Conservation (phyloP, 2,329 filamentous ascomycete genomes). For the Iodosphaeria phyllophila region DNA sequence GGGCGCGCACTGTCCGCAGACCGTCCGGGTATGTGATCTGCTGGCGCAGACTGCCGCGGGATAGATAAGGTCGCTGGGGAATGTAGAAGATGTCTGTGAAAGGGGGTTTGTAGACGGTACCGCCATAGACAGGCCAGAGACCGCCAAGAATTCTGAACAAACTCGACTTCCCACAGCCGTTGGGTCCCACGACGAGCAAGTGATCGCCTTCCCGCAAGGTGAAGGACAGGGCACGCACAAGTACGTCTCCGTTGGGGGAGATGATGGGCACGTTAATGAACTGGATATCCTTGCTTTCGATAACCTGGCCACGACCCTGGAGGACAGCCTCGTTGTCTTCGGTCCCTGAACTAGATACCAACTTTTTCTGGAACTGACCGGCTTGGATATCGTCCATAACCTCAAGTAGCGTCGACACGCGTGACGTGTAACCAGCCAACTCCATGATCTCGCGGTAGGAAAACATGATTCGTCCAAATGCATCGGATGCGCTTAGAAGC, state of each 20-base stretch:
- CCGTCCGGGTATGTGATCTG: conserved; percentile 95
- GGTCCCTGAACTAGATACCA: conserved; percentile 73
- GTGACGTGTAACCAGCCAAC: conserved; percentile 83
- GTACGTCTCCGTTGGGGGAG: conserved; percentile 86
- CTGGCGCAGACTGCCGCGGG: conserved; percentile 77
- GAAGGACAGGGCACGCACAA: conserved; percentile 75
- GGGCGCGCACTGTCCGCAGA: conserved; percentile 69
- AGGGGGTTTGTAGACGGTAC: conserved; percentile 76
- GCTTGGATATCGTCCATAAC: conserved; percentile 88
- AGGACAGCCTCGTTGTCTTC: conserved; percentile 72
- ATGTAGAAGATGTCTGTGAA: conserved; percentile 97
- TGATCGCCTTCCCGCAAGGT: conserved; percentile 74
- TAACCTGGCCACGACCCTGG: conserved; percentile 59
- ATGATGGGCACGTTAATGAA: conserved; percentile 61
- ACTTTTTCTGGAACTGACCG: conserved; percentile 88
- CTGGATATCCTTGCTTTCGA: conserved; percentile 43
- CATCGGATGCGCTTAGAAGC: conserved; percentile 83
- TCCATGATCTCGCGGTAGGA: conserved; percentile 96
- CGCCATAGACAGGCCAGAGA: conserved; percentile 94
- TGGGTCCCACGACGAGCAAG: conserved; percentile 84
- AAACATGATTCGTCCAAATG: conserved; percentile 92
- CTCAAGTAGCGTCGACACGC: conserved; percentile 74
- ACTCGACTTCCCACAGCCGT: conserved; percentile 91
- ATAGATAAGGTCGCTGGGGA: conserved; percentile 85
- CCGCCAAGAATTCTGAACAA: conserved; percentile 93